Conservation (phyloP, 2,329 filamentous ascomycete species). For the Atkinsonella texensis region DNA sequence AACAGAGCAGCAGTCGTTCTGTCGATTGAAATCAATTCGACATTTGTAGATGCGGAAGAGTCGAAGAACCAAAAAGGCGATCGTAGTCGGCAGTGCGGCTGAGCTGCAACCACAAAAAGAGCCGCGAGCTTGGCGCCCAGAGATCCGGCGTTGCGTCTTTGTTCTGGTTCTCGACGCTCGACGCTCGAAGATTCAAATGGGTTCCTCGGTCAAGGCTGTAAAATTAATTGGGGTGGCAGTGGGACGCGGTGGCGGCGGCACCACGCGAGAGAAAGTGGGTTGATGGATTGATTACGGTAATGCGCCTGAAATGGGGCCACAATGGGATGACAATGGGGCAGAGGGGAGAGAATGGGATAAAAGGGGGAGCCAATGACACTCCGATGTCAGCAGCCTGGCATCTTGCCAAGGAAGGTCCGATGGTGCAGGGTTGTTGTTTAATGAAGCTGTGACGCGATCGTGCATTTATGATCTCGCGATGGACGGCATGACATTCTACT, state of each 20-base stretch:
- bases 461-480: too few species aligned
- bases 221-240: not conserved
- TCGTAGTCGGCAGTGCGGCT: not conserved
- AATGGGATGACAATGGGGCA: too few species aligned
- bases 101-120: not conserved
- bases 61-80: not conserved
- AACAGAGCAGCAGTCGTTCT: constrained; percentile 1
- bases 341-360: too few species aligned
- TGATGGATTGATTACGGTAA: not conserved
- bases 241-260: not conserved
- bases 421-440: not conserved
- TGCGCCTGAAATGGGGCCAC: not conserved
- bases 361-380: not conserved
- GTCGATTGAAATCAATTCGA: not conserved
- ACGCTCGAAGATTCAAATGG: not conserved
- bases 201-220: too few species aligned
- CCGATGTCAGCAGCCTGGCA: not conserved
- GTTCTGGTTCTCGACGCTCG: too few species aligned
- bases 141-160: not conserved
- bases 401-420: not conserved
- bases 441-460: not conserved
- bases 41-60: not conserved
- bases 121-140: not conserved
- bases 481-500: too few species aligned
- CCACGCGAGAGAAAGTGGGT: not conserved